Evolutionary conservation across 805 yeast genomes (phyloP).

Genomic region (Crinitomyces ghanaensis): DNA sequence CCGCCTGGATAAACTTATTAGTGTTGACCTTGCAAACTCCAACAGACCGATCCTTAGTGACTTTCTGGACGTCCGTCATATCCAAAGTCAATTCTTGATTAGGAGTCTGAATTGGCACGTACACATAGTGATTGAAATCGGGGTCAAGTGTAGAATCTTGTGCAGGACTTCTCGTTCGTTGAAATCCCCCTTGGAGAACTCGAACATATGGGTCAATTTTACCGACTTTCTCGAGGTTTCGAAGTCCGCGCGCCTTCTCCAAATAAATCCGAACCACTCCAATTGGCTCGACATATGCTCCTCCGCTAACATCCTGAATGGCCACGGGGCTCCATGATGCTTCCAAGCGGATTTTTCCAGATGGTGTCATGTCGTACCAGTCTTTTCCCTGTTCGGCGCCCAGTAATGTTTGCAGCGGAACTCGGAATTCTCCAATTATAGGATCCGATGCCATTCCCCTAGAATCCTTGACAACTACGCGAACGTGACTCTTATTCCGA

Average conservation of each 20-base stretch:
- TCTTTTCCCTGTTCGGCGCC: slow-evolving; percentile 70
- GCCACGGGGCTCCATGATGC: slow-evolving; percentile 83
- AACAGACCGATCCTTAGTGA: slow-evolving; percentile 71
- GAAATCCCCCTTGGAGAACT: slow-evolving; percentile 63
- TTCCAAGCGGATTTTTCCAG: slow-evolving; percentile 59
- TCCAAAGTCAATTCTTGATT: slow-evolving; percentile 76
- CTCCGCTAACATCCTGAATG: slow-evolving; percentile 51
- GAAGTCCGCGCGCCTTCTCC: slow-evolving; percentile 58
- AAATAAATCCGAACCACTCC: slow-evolving; percentile 74
- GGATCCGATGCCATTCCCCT: slow-evolving; percentile 49
- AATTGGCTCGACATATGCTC: slow-evolving; percentile 87
- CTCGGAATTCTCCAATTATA: slow-evolving; percentile 42
- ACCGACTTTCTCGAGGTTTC: slow-evolving; percentile 81
- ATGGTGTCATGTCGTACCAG: slow-evolving; percentile 59
- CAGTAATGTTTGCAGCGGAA: slow-evolving; percentile 46
- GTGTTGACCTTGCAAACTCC: slow-evolving; percentile 71
- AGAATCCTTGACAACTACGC: slow-evolving; percentile 53
- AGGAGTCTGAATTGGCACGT: slow-evolving; percentile 71
- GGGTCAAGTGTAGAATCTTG: slow-evolving; percentile 62
- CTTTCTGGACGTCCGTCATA: slow-evolving; percentile 81
- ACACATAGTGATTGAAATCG: slow-evolving; percentile 71
- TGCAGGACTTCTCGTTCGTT: slow-evolving; percentile 66
- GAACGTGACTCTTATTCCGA: slow-evolving; percentile 58
- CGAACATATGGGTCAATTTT: slow-evolving; percentile 87
- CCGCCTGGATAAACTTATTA: slow-evolving; percentile 52